Percentiles rank a stretch among this genome's conserved stretches.
Conservation (phyloP, 1,284 basidiomycete species). For the Microbotryum lychnidis-dioicae region DNA sequence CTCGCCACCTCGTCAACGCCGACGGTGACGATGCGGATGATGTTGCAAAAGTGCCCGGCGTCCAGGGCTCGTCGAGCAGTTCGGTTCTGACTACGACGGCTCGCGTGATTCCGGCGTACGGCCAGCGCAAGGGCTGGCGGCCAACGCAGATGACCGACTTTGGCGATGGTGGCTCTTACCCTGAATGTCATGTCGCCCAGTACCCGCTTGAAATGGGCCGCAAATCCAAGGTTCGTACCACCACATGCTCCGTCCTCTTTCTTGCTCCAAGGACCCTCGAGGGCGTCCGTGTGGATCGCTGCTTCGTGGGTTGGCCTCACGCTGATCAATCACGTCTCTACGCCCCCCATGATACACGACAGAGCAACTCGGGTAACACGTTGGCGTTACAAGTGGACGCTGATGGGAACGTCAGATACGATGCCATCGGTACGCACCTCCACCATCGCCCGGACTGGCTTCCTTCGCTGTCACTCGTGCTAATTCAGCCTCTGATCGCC, state of each 20-base stretch:
- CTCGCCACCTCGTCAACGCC: constrained; percentile 50
- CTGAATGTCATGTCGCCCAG: constrained; percentile 94
- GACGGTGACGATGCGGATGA: constrained; percentile 56
- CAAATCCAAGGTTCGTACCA: constrained; percentile 62
- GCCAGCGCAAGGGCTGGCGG: constrained; percentile 77
- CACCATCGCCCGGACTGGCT: neutral
- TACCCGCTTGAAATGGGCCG: constrained; percentile 92
- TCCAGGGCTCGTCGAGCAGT: neutral
- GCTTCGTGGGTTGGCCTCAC: neutral
- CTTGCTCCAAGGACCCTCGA: neutral
- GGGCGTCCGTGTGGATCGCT: neutral
- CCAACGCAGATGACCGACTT: constrained; percentile 75
- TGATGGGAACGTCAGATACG: constrained; percentile 93
- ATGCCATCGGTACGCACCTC: constrained; percentile 41
- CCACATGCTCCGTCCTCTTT: neutral
- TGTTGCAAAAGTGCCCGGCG: constrained; percentile 21
- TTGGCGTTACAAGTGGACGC: constrained; percentile 92
- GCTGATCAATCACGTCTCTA: neutral
- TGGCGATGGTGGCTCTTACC: constrained; percentile 88
- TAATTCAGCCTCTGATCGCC: neutral
- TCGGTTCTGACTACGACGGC: constrained; percentile 33
- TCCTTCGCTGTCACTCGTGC: neutral
- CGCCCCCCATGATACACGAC: constrained; percentile 37
- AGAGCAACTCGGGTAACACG: constrained; percentile 83
- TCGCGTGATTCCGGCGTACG: constrained; percentile 63